Evolutionary conservation across 2,329 filamentous ascomycete species (phyloP), one percentile per base, ranked within the genome.

Genomic region (Stachybotrys echinatus): DNA sequence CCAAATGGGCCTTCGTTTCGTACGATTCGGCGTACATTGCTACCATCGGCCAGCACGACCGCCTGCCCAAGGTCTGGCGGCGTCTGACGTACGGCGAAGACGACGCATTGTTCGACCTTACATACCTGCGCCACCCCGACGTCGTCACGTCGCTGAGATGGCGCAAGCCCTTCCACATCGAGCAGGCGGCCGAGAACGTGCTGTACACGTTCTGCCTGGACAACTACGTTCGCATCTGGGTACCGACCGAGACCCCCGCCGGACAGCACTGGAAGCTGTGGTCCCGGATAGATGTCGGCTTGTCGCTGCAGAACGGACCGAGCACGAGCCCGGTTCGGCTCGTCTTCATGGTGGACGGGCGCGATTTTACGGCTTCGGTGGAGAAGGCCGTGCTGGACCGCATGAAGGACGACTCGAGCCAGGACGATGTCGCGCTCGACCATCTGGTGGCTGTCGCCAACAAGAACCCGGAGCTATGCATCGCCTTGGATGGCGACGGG

Each of bases 1-100:
- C 83, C 37, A 88, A 88, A 61, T 81, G 86, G 50, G 91, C 91
- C 3, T 75, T 79, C 8, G 84, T 96, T 57, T 96, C 92, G 2
- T 89, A 89, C 55, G 92, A 96, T 65, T 92, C 89, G 12, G 85
- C 85, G 19, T 84, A 95, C 53, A 89, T 97, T 48, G 92, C 91
- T 18, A 92, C 89, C 2, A 81, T 88, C 12, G 88, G 90, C 40
- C 74, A 77, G 46, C 83, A 89, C 63, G 94, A 97, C 66, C 80
- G 86, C 47, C 73, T 97, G 19, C 84, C 95, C 57, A 97, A 99
- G 70, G 81, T 97, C 59, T 99, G 95, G 94, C 83, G 91, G 55
- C 81, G 92, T 48, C 74, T 95, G 21, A 88, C 87, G 8, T 96
- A 92, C 63, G 90, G 90, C 14, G 80, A 83, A 1, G 86, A 90